phyloP scores from a whole-genome alignment of 192 early-diverging fungal genomes.

The Umbelopsis ramanniana region DNA sequence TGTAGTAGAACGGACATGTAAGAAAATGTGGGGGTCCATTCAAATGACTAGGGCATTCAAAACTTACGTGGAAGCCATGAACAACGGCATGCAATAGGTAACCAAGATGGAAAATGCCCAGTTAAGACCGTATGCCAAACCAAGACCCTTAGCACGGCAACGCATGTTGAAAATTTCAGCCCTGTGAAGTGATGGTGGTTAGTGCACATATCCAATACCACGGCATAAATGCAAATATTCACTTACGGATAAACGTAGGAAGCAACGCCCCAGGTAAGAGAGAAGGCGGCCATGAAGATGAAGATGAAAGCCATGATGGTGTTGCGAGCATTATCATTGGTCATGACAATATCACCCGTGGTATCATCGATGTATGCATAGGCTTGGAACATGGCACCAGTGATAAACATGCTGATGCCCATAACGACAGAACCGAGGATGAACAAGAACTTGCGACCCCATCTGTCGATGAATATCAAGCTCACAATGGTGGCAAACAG shows the following conservation, averaged over 20 bases:
- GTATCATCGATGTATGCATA: slow-evolving; percentile 24
- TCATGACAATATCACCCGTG: slow-evolving; percentile 20
- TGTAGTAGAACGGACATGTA: not conserved
- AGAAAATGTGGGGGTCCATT: no score
- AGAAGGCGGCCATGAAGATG: slow-evolving; percentile 35
- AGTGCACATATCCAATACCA: not conserved
- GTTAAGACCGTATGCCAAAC: slow-evolving; percentile 35
- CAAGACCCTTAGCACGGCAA: slow-evolving; percentile 40
- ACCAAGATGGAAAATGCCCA: slow-evolving; percentile 42
- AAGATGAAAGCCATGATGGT: slow-evolving; percentile 40
- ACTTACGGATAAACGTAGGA: slow-evolving; percentile 32
- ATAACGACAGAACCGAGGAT: slow-evolving; percentile 69
- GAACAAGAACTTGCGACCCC: slow-evolving; percentile 79
- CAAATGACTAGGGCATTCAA: no score
- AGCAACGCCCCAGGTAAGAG: slow-evolving; percentile 31
- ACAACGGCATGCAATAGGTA: slow-evolving; percentile 37
- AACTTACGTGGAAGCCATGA: slow-evolving; percentile 30
- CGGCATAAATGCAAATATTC: not conserved
- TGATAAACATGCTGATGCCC: slow-evolving; percentile 63
- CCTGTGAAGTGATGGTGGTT: not conserved
- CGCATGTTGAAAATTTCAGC: slow-evolving; percentile 38
- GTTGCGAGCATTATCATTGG: slow-evolving; percentile 23
- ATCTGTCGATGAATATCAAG: slow-evolving; percentile 72
- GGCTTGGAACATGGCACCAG: slow-evolving; percentile 48
- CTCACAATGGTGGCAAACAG: slow-evolving; percentile 78